These are phyloP conservation scores for Suaeda aralocaspica DNA, from an alignment of 148 eudicot genomes.

Conservation along the genomic window DNA sequence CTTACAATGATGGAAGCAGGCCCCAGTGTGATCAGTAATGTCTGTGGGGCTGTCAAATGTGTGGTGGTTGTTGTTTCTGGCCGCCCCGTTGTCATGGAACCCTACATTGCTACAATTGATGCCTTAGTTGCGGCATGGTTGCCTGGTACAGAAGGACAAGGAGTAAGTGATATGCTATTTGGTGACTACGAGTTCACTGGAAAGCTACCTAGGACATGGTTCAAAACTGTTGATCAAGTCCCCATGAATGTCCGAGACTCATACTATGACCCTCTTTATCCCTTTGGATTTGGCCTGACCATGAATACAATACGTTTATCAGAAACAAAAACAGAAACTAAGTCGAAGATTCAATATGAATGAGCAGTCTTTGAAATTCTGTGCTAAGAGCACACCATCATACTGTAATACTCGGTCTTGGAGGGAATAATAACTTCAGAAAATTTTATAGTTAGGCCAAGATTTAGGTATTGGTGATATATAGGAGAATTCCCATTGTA, in stretches of 20 bases:
- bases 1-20: conserved; percentile 35
- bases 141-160: conserved; percentile 37
- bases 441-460: no score
- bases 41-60: conserved; percentile 25
- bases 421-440: neutral
- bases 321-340: neutral
- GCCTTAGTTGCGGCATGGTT: conserved; percentile 39
- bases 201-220: conserved; percentile 32
- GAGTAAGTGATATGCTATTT: conserved; percentile 31
- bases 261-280: conserved; percentile 34
- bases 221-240: conserved; percentile 27
- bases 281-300: conserved; percentile 30
- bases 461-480: no score
- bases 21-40: conserved; percentile 19
- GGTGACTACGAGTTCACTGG: conserved; percentile 35
- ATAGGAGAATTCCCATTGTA: no score
- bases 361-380: neutral
- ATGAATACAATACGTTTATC: neutral
- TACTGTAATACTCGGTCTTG: neutral
- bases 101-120: conserved; percentile 25
- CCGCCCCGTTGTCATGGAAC: conserved; percentile 35
- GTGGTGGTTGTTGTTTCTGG: conserved; percentile 30
- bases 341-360: conserved; percentile 13
- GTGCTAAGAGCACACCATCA: neutral
- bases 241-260: conserved; percentile 34